Percentiles rank a stretch among this genome's conserved stretches.
Conservation (phyloP, 2,329 filamentous ascomycete species). For the Hypoxylon sp. region DNA sequence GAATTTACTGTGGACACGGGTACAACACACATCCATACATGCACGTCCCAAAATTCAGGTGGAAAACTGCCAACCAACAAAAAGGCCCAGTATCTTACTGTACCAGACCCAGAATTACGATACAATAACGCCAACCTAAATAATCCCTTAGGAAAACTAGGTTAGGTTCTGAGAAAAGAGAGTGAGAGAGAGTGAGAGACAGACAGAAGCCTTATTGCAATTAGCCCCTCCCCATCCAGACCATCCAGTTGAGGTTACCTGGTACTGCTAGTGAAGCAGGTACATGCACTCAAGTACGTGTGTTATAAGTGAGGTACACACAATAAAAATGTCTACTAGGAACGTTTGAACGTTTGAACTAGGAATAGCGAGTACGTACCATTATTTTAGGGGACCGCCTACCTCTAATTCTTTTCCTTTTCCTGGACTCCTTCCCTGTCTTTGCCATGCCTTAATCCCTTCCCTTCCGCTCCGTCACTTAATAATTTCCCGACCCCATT, state of each 20-base stretch:
- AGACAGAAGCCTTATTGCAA: conserved; percentile 10
- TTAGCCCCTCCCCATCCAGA: conserved; percentile 16
- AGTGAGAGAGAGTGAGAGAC: conserved; percentile 8
- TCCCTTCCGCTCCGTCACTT: conserved; percentile 51
- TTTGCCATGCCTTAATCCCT: conserved; percentile 51
- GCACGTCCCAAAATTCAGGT: conserved; percentile 32
- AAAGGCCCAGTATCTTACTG: conserved; percentile 43
- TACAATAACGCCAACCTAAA: conserved; percentile 44
- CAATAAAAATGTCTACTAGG: conserved; percentile 15
- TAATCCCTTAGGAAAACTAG: conserved; percentile 36
- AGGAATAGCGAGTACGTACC: conserved; percentile 38
- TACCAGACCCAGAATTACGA: conserved; percentile 44
- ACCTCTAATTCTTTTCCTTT: conserved; percentile 34
- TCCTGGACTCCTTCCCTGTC: conserved; percentile 46
- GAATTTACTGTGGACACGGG: conserved; percentile 9
- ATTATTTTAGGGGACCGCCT: conserved; percentile 45
- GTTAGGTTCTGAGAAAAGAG: conserved; percentile 40
- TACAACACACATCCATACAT: conserved; percentile 20
- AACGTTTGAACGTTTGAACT: conserved; percentile 14
- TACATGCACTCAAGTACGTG: background rate
- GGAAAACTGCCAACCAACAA: conserved; percentile 32
- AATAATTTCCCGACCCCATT: conserved; percentile 53
- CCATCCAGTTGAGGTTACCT: conserved; percentile 7
- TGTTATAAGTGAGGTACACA: conserved; percentile 17
- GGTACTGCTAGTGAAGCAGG: conserved; percentile 6